A percentile compares a stretch with the other conserved stretches of the same genome.
Evolutionary conservation across 805 yeast species (phyloP).

Genomic region (Candida chilensis): DNA sequence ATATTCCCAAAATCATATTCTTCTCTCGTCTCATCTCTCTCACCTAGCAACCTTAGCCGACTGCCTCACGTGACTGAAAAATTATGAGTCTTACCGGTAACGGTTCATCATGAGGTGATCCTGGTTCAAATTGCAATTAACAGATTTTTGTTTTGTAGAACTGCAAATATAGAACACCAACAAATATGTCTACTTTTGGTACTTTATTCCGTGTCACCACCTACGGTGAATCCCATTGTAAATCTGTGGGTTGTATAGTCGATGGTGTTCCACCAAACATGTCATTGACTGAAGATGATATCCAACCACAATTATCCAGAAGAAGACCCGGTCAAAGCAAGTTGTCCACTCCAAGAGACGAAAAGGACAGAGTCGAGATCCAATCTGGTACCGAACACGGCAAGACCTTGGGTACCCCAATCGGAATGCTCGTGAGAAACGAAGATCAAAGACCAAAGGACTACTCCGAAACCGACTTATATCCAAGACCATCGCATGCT

Average conservation of each 20-base stretch:
- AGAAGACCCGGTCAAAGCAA: slow-evolving; percentile 97
- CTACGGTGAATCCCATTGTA: slow-evolving; percentile 97
- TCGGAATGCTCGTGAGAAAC: slow-evolving; percentile 86
- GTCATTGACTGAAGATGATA: slow-evolving; percentile 73
- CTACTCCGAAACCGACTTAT: slow-evolving; percentile 88
- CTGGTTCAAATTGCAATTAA: too few species aligned
- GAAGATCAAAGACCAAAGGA: slow-evolving; percentile 97
- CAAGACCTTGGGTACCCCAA: slow-evolving; percentile 87
- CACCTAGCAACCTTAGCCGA: too few species aligned
- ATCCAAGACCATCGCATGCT: slow-evolving; percentile 97
- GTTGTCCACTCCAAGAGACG: slow-evolving; percentile 91
- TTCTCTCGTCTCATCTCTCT: too few species aligned
- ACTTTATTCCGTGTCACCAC: slow-evolving; percentile 65
- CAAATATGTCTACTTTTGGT: slow-evolving; percentile 30
- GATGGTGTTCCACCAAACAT: slow-evolving; percentile 98
- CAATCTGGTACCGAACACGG: slow-evolving; percentile 95
- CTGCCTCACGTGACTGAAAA: too few species aligned
- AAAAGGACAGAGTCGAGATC: slow-evolving; percentile 85
- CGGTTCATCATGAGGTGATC: too few species aligned
- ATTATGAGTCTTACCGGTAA: too few species aligned
- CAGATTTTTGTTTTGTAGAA: too few species aligned
- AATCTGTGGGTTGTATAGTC: slow-evolving; percentile 94
- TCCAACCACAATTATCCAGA: slow-evolving; percentile 93
- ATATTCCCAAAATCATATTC: too few species aligned
- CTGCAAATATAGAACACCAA: neutral